phyloP scores from a whole-genome alignment of 192 early-diverging fungal genomes.

The Spinellus fusiger region DNA sequence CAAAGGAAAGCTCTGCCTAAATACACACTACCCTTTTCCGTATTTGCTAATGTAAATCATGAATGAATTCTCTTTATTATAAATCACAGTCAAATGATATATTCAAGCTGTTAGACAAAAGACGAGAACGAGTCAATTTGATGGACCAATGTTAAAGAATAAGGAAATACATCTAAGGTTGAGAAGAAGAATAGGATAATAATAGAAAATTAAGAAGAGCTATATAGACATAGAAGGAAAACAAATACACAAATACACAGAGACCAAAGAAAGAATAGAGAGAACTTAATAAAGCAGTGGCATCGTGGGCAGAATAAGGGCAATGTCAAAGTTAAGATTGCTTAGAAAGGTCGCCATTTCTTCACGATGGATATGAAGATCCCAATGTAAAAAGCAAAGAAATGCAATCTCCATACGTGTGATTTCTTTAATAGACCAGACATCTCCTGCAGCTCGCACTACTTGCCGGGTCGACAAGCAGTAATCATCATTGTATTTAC shows the following conservation, averaged over 20 bases:
- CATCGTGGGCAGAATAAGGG: conserved; percentile 2
- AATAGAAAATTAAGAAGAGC: neutral
- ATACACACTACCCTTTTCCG: too few relatives aligned
- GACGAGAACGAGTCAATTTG: too few relatives aligned
- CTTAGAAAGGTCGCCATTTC: conserved; percentile 24
- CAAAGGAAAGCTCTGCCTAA: too few relatives aligned
- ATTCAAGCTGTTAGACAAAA: too few relatives aligned
- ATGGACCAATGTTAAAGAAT: too few relatives aligned
- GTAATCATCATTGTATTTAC: conserved; percentile 33
- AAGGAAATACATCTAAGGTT: neutral
- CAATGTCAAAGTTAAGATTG: conserved; percentile 21
- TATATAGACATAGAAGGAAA: neutral
- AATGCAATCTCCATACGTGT: conserved; percentile 34
- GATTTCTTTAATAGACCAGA: conserved; percentile 37
- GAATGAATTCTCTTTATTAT: too few relatives aligned
- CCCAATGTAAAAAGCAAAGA: conserved; percentile 30
- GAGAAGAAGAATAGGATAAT: conserved; percentile 7
- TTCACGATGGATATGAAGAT: conserved; percentile 20
- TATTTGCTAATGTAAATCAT: too few relatives aligned
- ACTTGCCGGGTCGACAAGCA: conserved; percentile 28
- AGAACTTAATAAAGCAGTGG: neutral
- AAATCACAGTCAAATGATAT: too few relatives aligned
- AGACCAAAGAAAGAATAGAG: neutral
- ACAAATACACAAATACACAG: neutral
- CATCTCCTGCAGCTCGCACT: conserved; percentile 31